Percentiles rank a stretch among this genome's conserved stretches.
phyloP scores from a whole-genome alignment of 768 basidiomycete genomes.

The Tricholoma bakamatsutake region DNA sequence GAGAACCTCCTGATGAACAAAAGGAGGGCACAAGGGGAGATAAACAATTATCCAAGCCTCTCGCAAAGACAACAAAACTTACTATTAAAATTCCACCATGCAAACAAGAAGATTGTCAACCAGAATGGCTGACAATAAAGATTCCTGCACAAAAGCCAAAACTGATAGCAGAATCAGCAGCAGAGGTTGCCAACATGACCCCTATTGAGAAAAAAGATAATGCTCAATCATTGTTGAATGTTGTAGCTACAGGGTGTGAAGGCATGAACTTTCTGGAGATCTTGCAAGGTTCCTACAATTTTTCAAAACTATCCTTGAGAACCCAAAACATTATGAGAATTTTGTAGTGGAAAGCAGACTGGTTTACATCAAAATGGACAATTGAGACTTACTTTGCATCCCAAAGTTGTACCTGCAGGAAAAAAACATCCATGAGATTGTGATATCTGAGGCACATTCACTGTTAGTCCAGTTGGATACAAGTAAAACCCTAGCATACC shows the following conservation, averaged over 20 bases:
- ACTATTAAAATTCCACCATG: not conserved
- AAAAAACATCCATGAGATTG: constrained; percentile 17
- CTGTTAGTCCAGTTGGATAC: constrained; percentile 30
- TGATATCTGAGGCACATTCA: constrained; percentile 29
- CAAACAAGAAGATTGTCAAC: not conserved
- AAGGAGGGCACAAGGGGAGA: constrained; percentile 15
- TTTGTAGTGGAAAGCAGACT: constrained; percentile 10
- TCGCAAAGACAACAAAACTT: too few species aligned
- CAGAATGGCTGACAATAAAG: not conserved
- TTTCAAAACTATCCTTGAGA: constrained; percentile 9
- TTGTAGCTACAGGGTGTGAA: not conserved
- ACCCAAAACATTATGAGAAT: constrained; percentile 12
- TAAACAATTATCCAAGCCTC: too few species aligned
- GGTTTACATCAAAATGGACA: constrained; percentile 10
- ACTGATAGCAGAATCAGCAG: too few species aligned
- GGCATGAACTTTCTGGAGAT: constrained; percentile 4
- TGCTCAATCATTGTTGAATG: not conserved
- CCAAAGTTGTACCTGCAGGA: constrained; percentile 14
- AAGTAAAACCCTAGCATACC: constrained; percentile 25
- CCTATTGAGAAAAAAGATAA: too few species aligned
- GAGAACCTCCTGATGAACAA: constrained; percentile 7
- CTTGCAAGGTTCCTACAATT: constrained; percentile 12
- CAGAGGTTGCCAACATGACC: not conserved
- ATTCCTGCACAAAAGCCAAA: not conserved
- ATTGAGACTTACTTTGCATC: constrained; percentile 11